Conservation (phyloP, 140 eudicot species). For the Ambrosia hybrid region DNA sequence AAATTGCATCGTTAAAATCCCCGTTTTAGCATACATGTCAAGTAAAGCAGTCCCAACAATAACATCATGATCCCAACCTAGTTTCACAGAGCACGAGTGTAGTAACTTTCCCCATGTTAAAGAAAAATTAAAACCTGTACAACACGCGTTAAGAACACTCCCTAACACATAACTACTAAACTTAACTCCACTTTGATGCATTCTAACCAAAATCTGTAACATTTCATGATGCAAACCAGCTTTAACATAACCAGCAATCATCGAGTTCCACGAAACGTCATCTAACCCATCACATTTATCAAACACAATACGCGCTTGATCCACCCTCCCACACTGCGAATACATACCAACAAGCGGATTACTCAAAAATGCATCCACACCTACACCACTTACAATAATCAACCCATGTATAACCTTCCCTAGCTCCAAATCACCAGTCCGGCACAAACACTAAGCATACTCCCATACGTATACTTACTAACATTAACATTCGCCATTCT, state of each 20-base stretch:
- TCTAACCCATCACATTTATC: constrained; percentile 38
- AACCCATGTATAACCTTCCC: constrained; percentile 46
- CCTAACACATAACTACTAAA: constrained; percentile 51
- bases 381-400: constrained; percentile 36
- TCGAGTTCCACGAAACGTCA: constrained; percentile 59
- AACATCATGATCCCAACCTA: constrained; percentile 51
- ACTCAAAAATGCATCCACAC: constrained; percentile 35
- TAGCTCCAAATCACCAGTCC: constrained; percentile 31
- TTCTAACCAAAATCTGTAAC: constrained; percentile 37
- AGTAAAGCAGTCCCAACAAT: constrained; percentile 55
- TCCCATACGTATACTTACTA: constrained; percentile 40
- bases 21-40: constrained; percentile 56
- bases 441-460: constrained; percentile 45
- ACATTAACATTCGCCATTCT: constrained; percentile 14
- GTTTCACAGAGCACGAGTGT: constrained; percentile 39
- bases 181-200: constrained; percentile 36
- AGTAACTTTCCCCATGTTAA: constrained; percentile 42
- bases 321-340: constrained; percentile 47
- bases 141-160: constrained; percentile 50
- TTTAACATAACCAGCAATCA: constrained; percentile 47
- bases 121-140: constrained; percentile 23
- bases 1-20: constrained; percentile 38
- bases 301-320: constrained; percentile 37
- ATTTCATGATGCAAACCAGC: constrained; percentile 30
- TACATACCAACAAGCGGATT: constrained; percentile 51